phyloP scores from a whole-genome alignment of 2,329 filamentous ascomycete genomes.

The Diaporthe vexans region DNA sequence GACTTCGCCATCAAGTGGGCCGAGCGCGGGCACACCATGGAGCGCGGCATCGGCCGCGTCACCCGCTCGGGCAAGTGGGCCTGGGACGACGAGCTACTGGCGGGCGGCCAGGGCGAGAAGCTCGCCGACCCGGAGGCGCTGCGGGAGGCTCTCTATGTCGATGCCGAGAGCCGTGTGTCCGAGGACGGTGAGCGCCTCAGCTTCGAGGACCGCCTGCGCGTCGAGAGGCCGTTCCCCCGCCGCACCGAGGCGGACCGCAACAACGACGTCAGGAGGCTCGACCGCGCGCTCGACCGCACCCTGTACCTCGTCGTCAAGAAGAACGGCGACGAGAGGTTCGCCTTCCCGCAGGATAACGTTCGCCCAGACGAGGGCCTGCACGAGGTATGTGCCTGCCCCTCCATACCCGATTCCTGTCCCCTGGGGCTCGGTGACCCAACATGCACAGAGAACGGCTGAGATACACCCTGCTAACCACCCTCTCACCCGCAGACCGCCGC shows the following conservation, averaged over 20 bases:
- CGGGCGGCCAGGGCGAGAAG: constrained; percentile 82
- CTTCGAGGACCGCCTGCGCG: constrained; percentile 71
- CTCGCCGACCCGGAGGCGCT: constrained; percentile 75
- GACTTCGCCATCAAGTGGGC: constrained; percentile 92
- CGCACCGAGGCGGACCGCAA: constrained; percentile 83
- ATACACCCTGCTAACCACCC: not conserved
- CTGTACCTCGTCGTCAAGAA: constrained; percentile 89
- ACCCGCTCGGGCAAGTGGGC: constrained; percentile 73
- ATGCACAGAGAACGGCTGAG: not conserved
- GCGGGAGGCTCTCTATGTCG: constrained; percentile 78
- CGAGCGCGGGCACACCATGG: constrained; percentile 79
- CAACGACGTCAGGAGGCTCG: constrained; percentile 82
- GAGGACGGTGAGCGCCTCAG: constrained; percentile 72
- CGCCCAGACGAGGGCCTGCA: constrained; percentile 82
- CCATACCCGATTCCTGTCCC: not conserved
- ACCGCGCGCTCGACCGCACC: constrained; percentile 83
- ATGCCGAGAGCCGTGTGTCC: constrained; percentile 76
- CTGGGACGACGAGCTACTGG: constrained; percentile 93
- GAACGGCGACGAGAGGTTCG: constrained; percentile 75
- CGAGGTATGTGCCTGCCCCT: constrained; percentile 71
- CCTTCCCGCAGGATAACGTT: constrained; percentile 82
- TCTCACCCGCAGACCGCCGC: constrained; percentile 78
- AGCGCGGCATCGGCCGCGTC: constrained; percentile 89
- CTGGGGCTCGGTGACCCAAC: not conserved
- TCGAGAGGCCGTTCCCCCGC: constrained; percentile 79